Conservation (phyloP, 257 asterid species). For the Petrea volubilis region DNA sequence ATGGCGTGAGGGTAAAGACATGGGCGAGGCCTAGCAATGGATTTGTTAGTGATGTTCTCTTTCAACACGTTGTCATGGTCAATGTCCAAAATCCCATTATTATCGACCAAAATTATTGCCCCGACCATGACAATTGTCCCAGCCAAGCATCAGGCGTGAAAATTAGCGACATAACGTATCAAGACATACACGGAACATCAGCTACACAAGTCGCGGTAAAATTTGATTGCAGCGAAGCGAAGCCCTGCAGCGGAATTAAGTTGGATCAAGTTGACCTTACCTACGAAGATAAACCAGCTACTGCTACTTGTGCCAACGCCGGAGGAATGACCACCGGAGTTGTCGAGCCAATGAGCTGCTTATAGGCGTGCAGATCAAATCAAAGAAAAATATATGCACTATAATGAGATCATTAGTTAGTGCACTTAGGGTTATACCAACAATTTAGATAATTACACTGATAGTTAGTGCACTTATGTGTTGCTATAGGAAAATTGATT, state of each 20-base stretch:
- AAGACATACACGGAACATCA: constrained; percentile 52
- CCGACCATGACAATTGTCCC: constrained; percentile 39
- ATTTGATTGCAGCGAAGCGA: constrained; percentile 37
- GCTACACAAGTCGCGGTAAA: constrained; percentile 38
- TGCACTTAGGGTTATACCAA: too few species aligned
- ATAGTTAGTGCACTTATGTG: too few species aligned
- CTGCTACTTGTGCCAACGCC: constrained; percentile 35
- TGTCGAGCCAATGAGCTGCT: constrained; percentile 35
- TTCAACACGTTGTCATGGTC: constrained; percentile 39
- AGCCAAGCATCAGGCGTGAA: constrained; percentile 40
- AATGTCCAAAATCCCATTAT: constrained; percentile 60
- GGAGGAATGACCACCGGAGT: constrained; percentile 28
- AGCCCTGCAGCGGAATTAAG: constrained; percentile 36
- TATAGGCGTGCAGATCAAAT: not conserved
- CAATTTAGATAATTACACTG: too few species aligned
- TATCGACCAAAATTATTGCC: constrained; percentile 66
- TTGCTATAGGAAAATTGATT: not conserved
- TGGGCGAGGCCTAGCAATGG: constrained; percentile 71
- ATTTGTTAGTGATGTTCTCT: constrained; percentile 41
- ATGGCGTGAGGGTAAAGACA: constrained; percentile 62
- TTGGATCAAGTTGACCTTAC: constrained; percentile 35
- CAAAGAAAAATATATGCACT: not conserved
- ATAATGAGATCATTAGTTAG: too few species aligned
- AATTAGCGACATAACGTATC: constrained; percentile 39
- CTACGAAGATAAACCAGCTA: constrained; percentile 28